Evolutionary conservation across 2,329 filamentous ascomycete genomes (phyloP).

Genomic region (Calonectria pauciramosa): DNA sequence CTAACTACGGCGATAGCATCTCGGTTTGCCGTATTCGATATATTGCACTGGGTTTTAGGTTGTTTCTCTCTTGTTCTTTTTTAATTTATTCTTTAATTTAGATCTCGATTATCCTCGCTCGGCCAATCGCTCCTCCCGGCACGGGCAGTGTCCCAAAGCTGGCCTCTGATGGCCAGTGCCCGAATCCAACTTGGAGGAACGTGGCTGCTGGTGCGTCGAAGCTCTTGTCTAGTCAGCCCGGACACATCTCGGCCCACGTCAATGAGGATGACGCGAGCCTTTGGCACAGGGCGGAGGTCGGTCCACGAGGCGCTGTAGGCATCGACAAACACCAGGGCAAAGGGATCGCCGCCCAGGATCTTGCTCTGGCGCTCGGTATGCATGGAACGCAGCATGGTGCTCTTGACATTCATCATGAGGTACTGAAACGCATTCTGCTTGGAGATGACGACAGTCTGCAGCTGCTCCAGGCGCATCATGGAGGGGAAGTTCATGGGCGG

Average conservation of each 20-base stretch:
- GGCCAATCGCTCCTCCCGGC: slow-evolving; percentile 3
- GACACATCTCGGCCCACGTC: slow-evolving; percentile 10
- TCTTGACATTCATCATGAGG: slow-evolving; percentile 10
- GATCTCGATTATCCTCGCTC: background rate
- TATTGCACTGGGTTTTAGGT: background rate
- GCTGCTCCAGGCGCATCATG: background rate
- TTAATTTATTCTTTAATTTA: background rate
- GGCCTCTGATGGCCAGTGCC: slow-evolving; percentile 9
- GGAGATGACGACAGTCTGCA: slow-evolving; percentile 9
- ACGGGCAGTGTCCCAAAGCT: slow-evolving; percentile 11
- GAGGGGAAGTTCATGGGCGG: slow-evolving; percentile 2
- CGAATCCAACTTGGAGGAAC: slow-evolving; percentile 11
- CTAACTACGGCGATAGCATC: background rate
- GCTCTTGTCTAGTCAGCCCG: background rate
- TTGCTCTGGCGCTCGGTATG: background rate
- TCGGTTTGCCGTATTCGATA: background rate
- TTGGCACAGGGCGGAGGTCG: slow-evolving; percentile 2
- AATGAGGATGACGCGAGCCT: slow-evolving; percentile 13
- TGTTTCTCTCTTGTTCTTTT: background rate
- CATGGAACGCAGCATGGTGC: slow-evolving; percentile 7
- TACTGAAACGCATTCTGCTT: background rate
- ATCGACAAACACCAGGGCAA: slow-evolving; percentile 12
- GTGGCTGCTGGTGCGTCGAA: background rate
- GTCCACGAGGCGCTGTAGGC: slow-evolving; percentile 11
- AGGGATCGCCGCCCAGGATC: background rate